These are phyloP conservation scores for Corynascus novoguineensis DNA, from an alignment of 495 filamentous ascomycete species.

Conservation along the genomic window DNA sequence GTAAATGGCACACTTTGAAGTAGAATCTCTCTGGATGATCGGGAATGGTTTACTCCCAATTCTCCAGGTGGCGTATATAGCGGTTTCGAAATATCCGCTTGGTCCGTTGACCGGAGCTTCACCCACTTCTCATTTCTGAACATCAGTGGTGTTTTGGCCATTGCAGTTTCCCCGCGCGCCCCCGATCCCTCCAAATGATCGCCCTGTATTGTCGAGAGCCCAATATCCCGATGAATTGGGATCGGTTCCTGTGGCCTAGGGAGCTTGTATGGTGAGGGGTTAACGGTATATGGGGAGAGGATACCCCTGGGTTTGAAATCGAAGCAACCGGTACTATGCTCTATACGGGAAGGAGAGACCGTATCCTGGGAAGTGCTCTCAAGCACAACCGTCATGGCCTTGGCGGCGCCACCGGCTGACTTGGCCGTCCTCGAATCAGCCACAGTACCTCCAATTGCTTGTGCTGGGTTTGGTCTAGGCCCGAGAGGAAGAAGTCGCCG, in stretches of 20 bases:
- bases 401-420: slow-evolving; percentile 31
- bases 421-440: slow-evolving; percentile 6
- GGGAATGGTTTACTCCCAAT: background rate
- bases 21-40: background rate
- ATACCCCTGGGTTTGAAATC: slow-evolving; percentile 20
- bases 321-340: background rate
- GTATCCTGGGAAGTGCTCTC: slow-evolving; percentile 27
- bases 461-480: background rate
- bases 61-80: background rate
- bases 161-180: slow-evolving; percentile 3
- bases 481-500: background rate
- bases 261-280: slow-evolving; percentile 13
- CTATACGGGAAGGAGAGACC: slow-evolving; percentile 3
- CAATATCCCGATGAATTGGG: background rate
- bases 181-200: background rate
- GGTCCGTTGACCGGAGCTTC: background rate
- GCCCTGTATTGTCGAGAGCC: background rate
- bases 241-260: background rate
- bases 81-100: background rate
- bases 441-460: background rate
- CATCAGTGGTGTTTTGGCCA: background rate
- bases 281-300: slow-evolving; percentile 28
- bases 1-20: background rate
- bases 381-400: slow-evolving; percentile 42
- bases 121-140: background rate